Base-by-base conservation (phyloP, 129 eudicot species). In the Rutidosis leptorrhynchoides region DNA sequence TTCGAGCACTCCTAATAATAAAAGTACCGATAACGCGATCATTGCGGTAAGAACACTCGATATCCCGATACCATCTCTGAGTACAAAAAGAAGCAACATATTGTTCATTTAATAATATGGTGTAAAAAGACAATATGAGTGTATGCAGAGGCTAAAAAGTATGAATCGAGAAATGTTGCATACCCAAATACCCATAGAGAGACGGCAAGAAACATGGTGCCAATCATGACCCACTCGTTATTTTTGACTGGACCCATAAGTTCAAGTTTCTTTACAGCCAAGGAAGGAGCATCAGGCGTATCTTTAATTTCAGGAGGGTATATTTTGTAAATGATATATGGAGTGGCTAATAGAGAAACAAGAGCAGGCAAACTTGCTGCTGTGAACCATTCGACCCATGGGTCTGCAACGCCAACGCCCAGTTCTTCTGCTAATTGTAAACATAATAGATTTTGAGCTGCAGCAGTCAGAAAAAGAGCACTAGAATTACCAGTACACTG, bases 381-480 rank as follows among this genome's bases (percentile, higher is more conserved):
- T 51, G 78, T 82, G 68, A 93, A 65, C 96, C 98, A 93, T 61
- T 84, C 65, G 16, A 93, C 42, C 98, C 98, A 93, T 30, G 80
- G 87, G 28, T 72, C 77, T 29, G 87, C 65, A 63, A 93, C 68
- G 12, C 80, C 67, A 37, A 93, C 96, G 24, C 98, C 98, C 29
- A 88, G 78, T 24, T 83, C 74, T 68, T 80, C 88, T 2, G 98
- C 98, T 61, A 93, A 71, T 85, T 88, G 85, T 61, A 93, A 29
- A 69, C 96, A 88, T 77, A 93, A 65, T 46, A 88, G 77, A 77
- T 93, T 92, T 82, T 92, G 98, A 51, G 98, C 96, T 37, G 98
- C 96, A 54, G 90, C 96, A 51, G 98, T 93, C 51, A 93, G 87
- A 80, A 93, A 93, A 25, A 93, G 92, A 72, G 92, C 98, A 77